Base-by-base conservation (phyloP, 2,329 filamentous ascomycete genomes). In the Trichoderma polysporum region DNA sequence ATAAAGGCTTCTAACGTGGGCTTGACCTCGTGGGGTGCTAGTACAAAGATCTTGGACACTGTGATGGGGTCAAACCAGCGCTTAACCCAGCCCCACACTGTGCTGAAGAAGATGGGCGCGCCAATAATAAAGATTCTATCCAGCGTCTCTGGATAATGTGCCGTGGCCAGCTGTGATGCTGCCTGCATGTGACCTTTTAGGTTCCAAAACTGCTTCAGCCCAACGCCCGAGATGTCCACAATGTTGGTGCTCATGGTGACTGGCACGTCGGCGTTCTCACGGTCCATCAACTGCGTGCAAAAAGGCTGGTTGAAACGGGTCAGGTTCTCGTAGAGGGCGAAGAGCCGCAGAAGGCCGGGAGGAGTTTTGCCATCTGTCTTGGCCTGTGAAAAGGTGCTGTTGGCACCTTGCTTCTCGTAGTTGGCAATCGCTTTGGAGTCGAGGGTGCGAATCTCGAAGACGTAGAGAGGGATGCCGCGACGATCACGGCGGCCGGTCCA, bases 31-130 rank as follows among this genome's bases (percentile, higher is more conserved):
- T 86, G 76, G 9, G 87, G 82, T 56, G 85, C 84, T 64, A 98
- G 87, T 73, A 98, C 95, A 78, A 97, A 97, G 77, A 98, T 97
- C 82, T 98, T 98, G 74, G 92, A 95, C 3, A 93, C 92, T 37
- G 94, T 97, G 69, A 93, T 93, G 7, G 94, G 94, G 80, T 94
- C 91, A 75, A 97, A 97, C 93, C 94, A 97, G 74, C 91, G 90
- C 84, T 97, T 97, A 80, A 97, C 86, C 93, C 93, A 97, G 71
- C 91, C 89, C 94, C 94, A 94, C 68, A 97, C 92, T 2, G 93
- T 97, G 58, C 91, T 91, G 82, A 97, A 97, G 85, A 97, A 97
- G 53, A 86, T 82, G 8, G 94, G 94, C 0, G 94, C 94, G 69
- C 94, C 94, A 70, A 97, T 93, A 74, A 98, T 91, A 69, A 83